A percentile compares a stretch with the other conserved stretches of the same genome.
Conservation (phyloP, 2,329 filamentous ascomycete genomes). For the Cladophialophora yegresii region DNA sequence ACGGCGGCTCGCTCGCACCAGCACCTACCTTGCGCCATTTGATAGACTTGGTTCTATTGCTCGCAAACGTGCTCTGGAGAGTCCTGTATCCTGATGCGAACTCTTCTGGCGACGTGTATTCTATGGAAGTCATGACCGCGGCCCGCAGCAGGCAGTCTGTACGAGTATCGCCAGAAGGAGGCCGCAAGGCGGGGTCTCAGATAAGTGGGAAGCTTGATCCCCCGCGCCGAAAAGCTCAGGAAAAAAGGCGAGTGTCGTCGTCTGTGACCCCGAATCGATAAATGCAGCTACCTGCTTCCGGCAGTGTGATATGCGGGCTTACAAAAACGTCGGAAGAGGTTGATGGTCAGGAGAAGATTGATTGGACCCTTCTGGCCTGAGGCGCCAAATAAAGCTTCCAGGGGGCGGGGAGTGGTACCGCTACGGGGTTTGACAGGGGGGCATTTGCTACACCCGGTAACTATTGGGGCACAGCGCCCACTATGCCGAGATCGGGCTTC, state of each 20-base stretch:
- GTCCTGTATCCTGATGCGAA: constrained; percentile 16
- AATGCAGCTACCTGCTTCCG: constrained; percentile 3
- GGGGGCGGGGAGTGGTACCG: not conserved
- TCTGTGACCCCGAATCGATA: not conserved
- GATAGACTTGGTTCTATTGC: constrained; percentile 43
- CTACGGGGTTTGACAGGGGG: not conserved
- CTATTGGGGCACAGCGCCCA: not conserved
- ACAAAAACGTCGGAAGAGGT: constrained; percentile 7
- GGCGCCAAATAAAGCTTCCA: constrained; percentile 15
- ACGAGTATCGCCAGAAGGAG: not conserved
- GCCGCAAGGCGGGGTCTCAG: constrained; percentile 2
- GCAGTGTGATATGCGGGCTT: constrained; percentile 10
- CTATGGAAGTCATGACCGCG: not conserved
- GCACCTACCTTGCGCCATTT: constrained; percentile 43
- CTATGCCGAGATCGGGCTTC: constrained; percentile 1
- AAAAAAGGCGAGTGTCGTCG: not conserved
- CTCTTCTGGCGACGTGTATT: constrained; percentile 6
- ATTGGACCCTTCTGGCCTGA: constrained; percentile 4
- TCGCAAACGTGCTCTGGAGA: constrained; percentile 38
- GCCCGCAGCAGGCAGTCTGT: not conserved
- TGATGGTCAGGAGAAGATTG: constrained; percentile 7
- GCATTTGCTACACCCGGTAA: constrained; percentile 3
- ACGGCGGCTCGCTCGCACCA: not conserved
- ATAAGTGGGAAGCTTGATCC: constrained; percentile 11
- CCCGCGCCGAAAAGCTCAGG: not conserved